Evolutionary conservation across 2,329 filamentous ascomycete genomes (phyloP).

Genomic region (Pestalotiopsis sp.): DNA sequence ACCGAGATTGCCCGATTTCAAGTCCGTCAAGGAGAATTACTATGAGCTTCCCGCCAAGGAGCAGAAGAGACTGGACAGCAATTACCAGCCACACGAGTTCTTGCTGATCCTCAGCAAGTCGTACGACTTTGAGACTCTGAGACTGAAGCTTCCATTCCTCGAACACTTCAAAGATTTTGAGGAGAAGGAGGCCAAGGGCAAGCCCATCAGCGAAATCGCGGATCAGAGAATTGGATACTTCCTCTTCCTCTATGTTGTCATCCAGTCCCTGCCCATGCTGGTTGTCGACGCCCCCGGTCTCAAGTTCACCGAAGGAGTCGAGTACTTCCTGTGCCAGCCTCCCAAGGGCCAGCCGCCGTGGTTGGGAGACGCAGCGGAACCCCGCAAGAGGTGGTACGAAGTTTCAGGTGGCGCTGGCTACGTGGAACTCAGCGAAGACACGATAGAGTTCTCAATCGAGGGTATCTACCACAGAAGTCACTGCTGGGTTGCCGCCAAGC

Average conservation of each 20-base stretch:
- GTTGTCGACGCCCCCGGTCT: conserved; percentile 75
- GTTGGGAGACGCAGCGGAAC: conserved; percentile 65
- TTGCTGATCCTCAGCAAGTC: conserved; percentile 75
- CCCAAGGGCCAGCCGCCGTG: conserved; percentile 74
- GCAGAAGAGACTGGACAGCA: conserved; percentile 71
- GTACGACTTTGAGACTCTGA: conserved; percentile 75
- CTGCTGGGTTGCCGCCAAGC: conserved; percentile 35
- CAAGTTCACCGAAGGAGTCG: conserved; percentile 69
- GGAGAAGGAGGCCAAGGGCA: conserved; percentile 64
- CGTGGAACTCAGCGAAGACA: conserved; percentile 61
- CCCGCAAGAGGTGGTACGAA: conserved; percentile 74
- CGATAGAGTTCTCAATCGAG: conserved; percentile 48
- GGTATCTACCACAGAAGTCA: conserved; percentile 36
- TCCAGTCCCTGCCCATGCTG: conserved; percentile 77
- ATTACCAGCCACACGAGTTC: conserved; percentile 78
- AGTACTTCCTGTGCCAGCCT: conserved; percentile 81
- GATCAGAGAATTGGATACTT: conserved; percentile 77
- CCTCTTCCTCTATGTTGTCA: conserved; percentile 78
- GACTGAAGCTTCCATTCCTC: conserved; percentile 62
- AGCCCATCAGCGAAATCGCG: conserved; percentile 65
- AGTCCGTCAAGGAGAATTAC: conserved; percentile 65
- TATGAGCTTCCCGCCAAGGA: conserved; percentile 69
- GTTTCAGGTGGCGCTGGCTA: conserved; percentile 64
- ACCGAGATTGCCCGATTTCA: conserved; percentile 74
- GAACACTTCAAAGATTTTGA: conserved; percentile 73